These are phyloP conservation scores for Oenanthe javanica DNA, from an alignment of 140 eudicot genomes.

Conservation along the genomic window DNA sequence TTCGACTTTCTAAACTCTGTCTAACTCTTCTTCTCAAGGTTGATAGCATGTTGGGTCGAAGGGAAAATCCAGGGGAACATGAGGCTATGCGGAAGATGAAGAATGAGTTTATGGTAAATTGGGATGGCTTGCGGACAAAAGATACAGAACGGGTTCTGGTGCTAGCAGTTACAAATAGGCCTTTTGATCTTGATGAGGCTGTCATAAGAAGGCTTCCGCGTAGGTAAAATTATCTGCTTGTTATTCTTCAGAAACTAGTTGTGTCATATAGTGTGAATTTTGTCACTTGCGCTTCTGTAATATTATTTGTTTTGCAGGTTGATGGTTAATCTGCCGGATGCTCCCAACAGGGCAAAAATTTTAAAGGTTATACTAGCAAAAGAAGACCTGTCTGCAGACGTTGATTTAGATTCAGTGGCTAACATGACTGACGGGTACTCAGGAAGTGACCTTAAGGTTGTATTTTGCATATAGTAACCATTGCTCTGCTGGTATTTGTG, in stretches of 20 bases:
- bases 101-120: conserved; percentile 93
- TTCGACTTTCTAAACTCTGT: background rate
- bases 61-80: conserved; percentile 93
- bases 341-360: conserved; percentile 90
- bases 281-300: background rate
- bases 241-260: background rate
- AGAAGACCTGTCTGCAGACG: conserved; percentile 80
- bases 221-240: conserved; percentile 33
- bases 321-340: conserved; percentile 94
- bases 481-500: background rate
- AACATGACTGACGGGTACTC: conserved; percentile 95
- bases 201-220: conserved; percentile 91
- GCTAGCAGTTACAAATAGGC: conserved; percentile 96
- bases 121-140: conserved; percentile 96
- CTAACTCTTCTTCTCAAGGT: conserved; percentile 36
- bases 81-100: conserved; percentile 99
- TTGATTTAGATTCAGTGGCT: conserved; percentile 76
- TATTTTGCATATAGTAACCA: background rate
- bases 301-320: conserved; percentile 33
- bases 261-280: background rate
- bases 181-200: conserved; percentile 96
- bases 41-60: conserved; percentile 95
- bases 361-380: conserved; percentile 70
- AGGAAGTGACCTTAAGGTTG: conserved; percentile 95
- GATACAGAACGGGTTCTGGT: conserved; percentile 86